These are phyloP conservation scores for Scheffersomyces amazonensis DNA, from an alignment of 805 yeast species.

Conservation along the genomic window DNA sequence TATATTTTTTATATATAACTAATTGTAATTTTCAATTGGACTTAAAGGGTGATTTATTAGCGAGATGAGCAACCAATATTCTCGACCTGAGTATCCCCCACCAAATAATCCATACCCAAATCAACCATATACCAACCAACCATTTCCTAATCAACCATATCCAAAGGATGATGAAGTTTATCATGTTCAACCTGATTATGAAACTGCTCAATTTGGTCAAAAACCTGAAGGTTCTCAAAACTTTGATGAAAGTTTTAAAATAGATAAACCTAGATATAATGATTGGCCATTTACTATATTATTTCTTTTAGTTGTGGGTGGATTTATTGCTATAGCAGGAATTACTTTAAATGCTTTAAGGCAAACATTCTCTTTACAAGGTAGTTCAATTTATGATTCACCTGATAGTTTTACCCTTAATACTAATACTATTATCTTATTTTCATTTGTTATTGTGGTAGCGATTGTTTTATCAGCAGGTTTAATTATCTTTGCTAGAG, in stretches of 20 bases:
- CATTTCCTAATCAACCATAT: slow-evolving; percentile 3
- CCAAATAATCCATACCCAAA: slow-evolving; percentile 8
- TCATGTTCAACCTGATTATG: slow-evolving; percentile 25
- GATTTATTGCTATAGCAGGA: slow-evolving; percentile 69
- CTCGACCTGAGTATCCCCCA: slow-evolving; percentile 3
- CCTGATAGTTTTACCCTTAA: slow-evolving; percentile 60
- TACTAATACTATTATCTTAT: slow-evolving; percentile 70
- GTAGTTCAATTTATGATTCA: slow-evolving; percentile 59
- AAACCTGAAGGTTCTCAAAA: slow-evolving; percentile 31
- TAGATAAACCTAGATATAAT: slow-evolving; percentile 59
- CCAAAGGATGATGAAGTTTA: slow-evolving; percentile 1
- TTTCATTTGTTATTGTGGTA: slow-evolving; percentile 62
- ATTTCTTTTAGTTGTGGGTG: slow-evolving; percentile 45
- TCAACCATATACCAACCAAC: no score
- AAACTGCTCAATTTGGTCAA: slow-evolving; percentile 23
- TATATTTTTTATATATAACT: no score
- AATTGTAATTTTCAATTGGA: no score
- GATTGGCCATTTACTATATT: slow-evolving; percentile 71
- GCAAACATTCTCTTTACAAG: slow-evolving; percentile 51
- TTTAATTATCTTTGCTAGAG: slow-evolving; percentile 60
- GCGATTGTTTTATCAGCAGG: slow-evolving; percentile 55
- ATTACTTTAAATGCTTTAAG: slow-evolving; percentile 66
- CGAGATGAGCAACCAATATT: slow-evolving; percentile 4
- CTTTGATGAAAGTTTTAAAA: slow-evolving; percentile 68
- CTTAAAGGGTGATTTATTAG: no score